Percentiles rank a stretch among this genome's conserved stretches.
These are phyloP conservation scores for Oxyria digyna DNA, from an alignment of 148 eudicot genomes.

Conservation along the genomic window DNA sequence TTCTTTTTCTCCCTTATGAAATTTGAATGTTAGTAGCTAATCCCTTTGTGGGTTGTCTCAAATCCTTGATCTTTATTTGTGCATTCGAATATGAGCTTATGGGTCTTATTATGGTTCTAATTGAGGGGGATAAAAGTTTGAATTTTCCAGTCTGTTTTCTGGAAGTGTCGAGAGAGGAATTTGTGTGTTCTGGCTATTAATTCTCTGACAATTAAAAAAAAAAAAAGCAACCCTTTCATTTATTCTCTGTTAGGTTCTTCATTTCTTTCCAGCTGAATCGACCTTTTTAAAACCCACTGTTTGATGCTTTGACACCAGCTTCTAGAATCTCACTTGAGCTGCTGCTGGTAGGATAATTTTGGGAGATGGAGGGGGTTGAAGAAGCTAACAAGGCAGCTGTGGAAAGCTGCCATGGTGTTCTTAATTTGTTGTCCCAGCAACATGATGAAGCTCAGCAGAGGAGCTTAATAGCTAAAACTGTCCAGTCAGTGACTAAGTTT, in stretches of 20 bases:
- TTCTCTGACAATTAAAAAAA: no score
- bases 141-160: no score
- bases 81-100: conserved; percentile 9
- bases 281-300: not conserved
- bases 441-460: conserved; percentile 34
- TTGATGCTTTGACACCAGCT: not conserved
- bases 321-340: no score
- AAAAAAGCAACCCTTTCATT: not conserved
- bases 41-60: conserved; percentile 17
- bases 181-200: no score
- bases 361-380: conserved; percentile 62
- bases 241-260: not conserved
- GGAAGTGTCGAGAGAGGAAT: no score
- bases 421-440: conserved; percentile 36
- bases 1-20: not conserved
- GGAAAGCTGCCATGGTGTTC: conserved; percentile 65
- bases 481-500: conserved; percentile 50
- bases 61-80: no score
- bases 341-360: conserved; percentile 5
- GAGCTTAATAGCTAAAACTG: conserved; percentile 44
- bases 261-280: not conserved
- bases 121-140: no score
- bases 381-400: conserved; percentile 68
- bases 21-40: conserved; percentile 13
- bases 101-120: not conserved